Evolutionary conservation across 306 rosid species (phyloP).

Genomic region (Trifolium repens): DNA sequence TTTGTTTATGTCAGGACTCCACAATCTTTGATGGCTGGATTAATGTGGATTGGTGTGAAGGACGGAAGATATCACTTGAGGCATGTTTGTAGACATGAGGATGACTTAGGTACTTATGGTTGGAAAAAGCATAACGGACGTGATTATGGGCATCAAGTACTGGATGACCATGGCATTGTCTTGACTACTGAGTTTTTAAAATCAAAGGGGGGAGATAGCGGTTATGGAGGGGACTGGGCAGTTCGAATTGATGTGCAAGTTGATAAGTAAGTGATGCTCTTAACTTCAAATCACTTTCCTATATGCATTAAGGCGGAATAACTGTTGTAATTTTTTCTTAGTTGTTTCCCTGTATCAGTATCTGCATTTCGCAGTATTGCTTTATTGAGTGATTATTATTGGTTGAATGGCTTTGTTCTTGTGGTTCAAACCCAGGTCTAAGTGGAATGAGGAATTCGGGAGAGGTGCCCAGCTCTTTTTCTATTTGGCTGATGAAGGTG

Average conservation of each 20-base stretch:
- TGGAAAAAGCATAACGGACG: slow-evolving; percentile 90
- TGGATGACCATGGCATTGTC: slow-evolving; percentile 75
- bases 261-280: slow-evolving; percentile 58
- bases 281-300: slow-evolving; percentile 14
- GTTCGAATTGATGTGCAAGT: slow-evolving; percentile 63
- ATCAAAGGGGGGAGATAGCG: slow-evolving; percentile 75
- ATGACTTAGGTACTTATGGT: slow-evolving; percentile 80
- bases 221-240: slow-evolving; percentile 98
- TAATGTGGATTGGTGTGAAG: slow-evolving; percentile 93
- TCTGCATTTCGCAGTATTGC: slow-evolving; percentile 8
- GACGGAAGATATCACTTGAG: slow-evolving; percentile 62
- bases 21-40: slow-evolving; percentile 83
- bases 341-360: slow-evolving; percentile 9
- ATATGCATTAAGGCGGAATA: slow-evolving; percentile 19
- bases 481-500: slow-evolving; percentile 94
- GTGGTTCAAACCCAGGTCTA: slow-evolving; percentile 61
- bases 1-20: slow-evolving; percentile 68
- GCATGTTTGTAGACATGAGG: slow-evolving; percentile 76
- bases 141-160: slow-evolving; percentile 77
- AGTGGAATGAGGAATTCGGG: slow-evolving; percentile 53
- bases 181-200: slow-evolving; percentile 81
- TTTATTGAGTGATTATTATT: slow-evolving; percentile 11
- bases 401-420: slow-evolving; percentile 30
- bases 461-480: slow-evolving; percentile 76
- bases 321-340: slow-evolving; percentile 21